Percentiles rank a stretch among this genome's conserved stretches.
phyloP scores from a whole-genome alignment of 306 rosid species.

The Purshia tridentata region DNA sequence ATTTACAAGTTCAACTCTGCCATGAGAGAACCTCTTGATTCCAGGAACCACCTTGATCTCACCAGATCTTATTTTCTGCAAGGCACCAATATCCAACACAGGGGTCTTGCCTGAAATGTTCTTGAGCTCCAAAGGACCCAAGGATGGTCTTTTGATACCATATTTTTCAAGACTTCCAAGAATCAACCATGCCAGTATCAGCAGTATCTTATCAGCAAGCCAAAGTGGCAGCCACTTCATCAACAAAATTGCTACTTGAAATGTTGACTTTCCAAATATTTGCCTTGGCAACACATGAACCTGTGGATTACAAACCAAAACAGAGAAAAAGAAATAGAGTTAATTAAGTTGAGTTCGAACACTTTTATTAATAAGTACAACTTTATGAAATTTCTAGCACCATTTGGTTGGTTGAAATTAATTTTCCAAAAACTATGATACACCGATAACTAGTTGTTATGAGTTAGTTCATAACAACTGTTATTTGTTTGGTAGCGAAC shows the following conservation, averaged over 20 bases:
- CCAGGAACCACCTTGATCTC: constrained; percentile 81
- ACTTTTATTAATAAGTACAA: not conserved
- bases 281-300: constrained; percentile 84
- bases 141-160: constrained; percentile 66
- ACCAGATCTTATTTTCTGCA: constrained; percentile 69
- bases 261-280: constrained; percentile 71
- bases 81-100: constrained; percentile 79
- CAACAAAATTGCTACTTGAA: constrained; percentile 60
- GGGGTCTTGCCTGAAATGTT: constrained; percentile 83
- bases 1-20: constrained; percentile 69
- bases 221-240: constrained; percentile 69
- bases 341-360: not conserved
- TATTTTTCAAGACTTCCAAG: constrained; percentile 66
- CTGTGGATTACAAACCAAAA: constrained; percentile 32
- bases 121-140: constrained; percentile 79
- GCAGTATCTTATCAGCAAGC: constrained; percentile 72
- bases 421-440: no score
- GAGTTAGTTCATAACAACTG: no score
- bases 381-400: no score
- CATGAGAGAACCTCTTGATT: constrained; percentile 58
- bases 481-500: no score
- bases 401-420: no score
- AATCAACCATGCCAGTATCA: constrained; percentile 50
- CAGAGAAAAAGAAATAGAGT: not conserved
- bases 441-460: no score